Evolutionary conservation across 148 eudicot species (phyloP), one percentile per base, ranked within the genome.

Genomic region (Vaccinium vitisidaea): DNA sequence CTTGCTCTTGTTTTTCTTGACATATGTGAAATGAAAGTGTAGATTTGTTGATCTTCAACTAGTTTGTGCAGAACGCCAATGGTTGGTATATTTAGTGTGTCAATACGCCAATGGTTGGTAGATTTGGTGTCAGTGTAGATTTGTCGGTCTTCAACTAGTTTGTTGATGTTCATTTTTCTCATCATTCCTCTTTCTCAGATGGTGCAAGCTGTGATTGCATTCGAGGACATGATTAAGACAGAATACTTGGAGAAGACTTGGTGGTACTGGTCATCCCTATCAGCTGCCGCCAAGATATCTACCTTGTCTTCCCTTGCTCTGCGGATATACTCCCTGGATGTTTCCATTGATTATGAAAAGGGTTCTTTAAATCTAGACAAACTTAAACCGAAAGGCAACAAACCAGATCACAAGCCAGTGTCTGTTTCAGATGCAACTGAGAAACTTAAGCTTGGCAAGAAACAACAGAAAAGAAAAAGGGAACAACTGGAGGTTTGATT

Each of bases 181-280:
- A 23, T 30, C 49, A 32, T 13, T 21, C 21, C 21, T 27, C 39
- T 30, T 80, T 79, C 83, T 59, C 94, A 94, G 95, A 91, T 94
- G 94, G 92, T 92, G 39, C 95, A 90, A 89, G 92, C 95, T 25
- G 84, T 91, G 16, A 89, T 94, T 63, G 85, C 89, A n/a, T 88
- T 92, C 8, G 97, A 94, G 77, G 95, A 94, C 84, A 90, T 90
- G 95, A 94, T 94, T 13, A 94, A 89, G 87, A 54, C 92, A 12
- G 94, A 89, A 48, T 89, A 90, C 90, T 86, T 94, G 86, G 90
- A 83, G 83, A 94, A 88, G 43, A 85, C 86, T 9, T 90, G 97
- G 93, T 92, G 94, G 93, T 94, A 91, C 89, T 94, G 97, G 97
- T 94, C 97, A 16, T 94, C 97, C 32, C 88, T 92, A 2, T 89